These are phyloP conservation scores for Aschersonia sp. DNA, from an alignment of 2,329 filamentous ascomycete species.

Conservation along the genomic window DNA sequence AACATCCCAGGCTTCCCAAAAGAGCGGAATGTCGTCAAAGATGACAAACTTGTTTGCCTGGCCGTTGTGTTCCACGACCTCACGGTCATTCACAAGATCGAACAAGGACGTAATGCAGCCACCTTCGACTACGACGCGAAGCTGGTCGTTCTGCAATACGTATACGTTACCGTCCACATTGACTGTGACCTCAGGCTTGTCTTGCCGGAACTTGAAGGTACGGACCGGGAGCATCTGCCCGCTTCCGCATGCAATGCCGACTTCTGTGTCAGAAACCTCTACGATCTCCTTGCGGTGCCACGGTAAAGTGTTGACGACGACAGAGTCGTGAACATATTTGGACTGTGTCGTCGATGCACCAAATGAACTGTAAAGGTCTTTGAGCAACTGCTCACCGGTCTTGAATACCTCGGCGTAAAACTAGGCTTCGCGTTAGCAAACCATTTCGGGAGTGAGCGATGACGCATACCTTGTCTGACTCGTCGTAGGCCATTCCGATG, in stretches of 20 bases:
- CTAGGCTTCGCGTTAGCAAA: conserved; percentile 20
- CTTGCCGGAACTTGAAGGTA: conserved; percentile 28
- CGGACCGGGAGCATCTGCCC: conserved; percentile 37
- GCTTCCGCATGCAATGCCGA: conserved; percentile 40
- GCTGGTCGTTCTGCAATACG: conserved; percentile 63
- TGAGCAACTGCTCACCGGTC: conserved; percentile 56
- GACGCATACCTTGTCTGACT: conserved; percentile 60
- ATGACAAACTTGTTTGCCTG: conserved; percentile 88
- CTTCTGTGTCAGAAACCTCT: conserved; percentile 38
- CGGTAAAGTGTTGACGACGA: conserved; percentile 72
- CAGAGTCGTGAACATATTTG: conserved; percentile 28
- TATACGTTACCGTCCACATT: conserved; percentile 46
- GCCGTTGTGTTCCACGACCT: conserved; percentile 57
- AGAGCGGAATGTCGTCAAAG: conserved; percentile 92
- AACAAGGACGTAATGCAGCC: conserved; percentile 76
- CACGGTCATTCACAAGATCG: conserved; percentile 58
- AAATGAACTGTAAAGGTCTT: conserved; percentile 53
- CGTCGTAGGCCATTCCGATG: conserved; percentile 97
- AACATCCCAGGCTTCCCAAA: conserved; percentile 97
- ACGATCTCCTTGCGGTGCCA: conserved; percentile 71
- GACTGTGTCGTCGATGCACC: conserved; percentile 38
- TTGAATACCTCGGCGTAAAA: conserved; percentile 74
- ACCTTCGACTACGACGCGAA: conserved; percentile 55
- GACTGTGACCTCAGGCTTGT: conserved; percentile 35
- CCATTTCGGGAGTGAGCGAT: background rate